Base-by-base conservation (phyloP, 2,329 filamentous ascomycete species). In the Esteya vermicola region DNA sequence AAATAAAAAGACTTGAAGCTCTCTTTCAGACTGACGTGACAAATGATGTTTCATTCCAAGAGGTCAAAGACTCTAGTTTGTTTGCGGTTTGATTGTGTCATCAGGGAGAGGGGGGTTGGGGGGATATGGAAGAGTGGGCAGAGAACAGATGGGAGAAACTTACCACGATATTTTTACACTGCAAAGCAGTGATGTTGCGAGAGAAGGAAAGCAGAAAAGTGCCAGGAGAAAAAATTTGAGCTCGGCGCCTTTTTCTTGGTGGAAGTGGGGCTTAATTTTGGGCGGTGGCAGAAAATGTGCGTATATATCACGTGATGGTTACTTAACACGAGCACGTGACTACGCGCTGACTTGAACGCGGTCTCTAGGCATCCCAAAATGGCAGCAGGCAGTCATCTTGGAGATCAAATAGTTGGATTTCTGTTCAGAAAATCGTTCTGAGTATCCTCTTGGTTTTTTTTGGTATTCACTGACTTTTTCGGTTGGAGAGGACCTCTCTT, bases 21-120 rank as follows among this genome's bases (percentile, higher is more conserved):
- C 25, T 40, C 57, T 61, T 70, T 91, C 84, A 91, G 84, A 85
- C 84, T 91, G 84, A 91, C 83, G 82, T 89, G 78, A 75, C 78
- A 84, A 77, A 75, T 70, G 61, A 75, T 61, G 79, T 89, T 88
- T 88, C 83, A 89, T 80, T 72, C 76, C 70, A 60, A 58, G 59
- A 67, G 81, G 78, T 93, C 85, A 91, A 91, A 93, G 85, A 93
- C 85, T 93, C 85, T 93, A 93, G 83, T 88, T 88, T 79, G 83
- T 88, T 86, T 79, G 78, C 74, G 81, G 81, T 85, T 79, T 72
- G 70, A 66, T 68, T 60, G 64, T 85, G 78, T 88, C 84, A 89
- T 89, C 84, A 85, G 59, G 63, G 62, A 66, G 33, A 33, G 25
- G 27, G 40, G 56, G n/a, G n/a, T n/a, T n/a, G n/a, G n/a, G 49